Base-by-base conservation (phyloP, 768 basidiomycete species). In the Russula griseocarnosa region DNA sequence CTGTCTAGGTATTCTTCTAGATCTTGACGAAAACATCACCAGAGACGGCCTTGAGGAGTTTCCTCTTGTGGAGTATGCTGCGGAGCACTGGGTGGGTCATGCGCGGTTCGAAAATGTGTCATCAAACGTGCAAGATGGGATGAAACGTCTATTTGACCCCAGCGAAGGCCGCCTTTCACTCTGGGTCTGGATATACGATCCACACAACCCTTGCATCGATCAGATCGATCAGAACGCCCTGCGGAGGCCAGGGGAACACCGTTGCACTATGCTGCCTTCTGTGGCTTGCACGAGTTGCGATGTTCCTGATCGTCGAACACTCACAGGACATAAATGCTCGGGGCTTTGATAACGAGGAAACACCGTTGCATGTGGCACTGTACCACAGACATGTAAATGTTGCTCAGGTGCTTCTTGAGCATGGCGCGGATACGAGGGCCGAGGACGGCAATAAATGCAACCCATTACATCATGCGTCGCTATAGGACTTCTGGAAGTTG, bases 61-160 rank as follows among this genome's bases (percentile, higher is more conserved):
- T 55, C 54, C 61, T 18, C 61, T 56, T 26, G 20, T 38, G 0
- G 2, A 8, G 2, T 34, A 34, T 34, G 32, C 90, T 0, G 76
- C 77, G 0, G 70, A 75, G 2, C 74, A 81, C 18, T 62, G 47
- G 61, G 47, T 50, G 14, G 22, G 22, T 0, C 61, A 62, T 26
- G 47, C 54, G 1, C 26, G 3, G 28, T 49, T 50, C 24, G 55
- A 49, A 13, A 13, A 26, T 3, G 55, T 40, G 3, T 30, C 47
- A 1, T 6, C 7, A 13, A 14, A 2, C 5, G 30, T 50, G 0
- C 10, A n/a, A 36, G 54, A 55, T 18, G 53, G 50, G 8, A 50
- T 40, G n/a, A 44, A 42, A 10, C 26, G 11, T 16, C 47, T 62
- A 1, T 62, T 62, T 7, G 47, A 56, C 53, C 36, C 54, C 8